These are phyloP conservation scores for Candida patagonica DNA, from an alignment of 805 yeast genomes.

Conservation along the genomic window DNA sequence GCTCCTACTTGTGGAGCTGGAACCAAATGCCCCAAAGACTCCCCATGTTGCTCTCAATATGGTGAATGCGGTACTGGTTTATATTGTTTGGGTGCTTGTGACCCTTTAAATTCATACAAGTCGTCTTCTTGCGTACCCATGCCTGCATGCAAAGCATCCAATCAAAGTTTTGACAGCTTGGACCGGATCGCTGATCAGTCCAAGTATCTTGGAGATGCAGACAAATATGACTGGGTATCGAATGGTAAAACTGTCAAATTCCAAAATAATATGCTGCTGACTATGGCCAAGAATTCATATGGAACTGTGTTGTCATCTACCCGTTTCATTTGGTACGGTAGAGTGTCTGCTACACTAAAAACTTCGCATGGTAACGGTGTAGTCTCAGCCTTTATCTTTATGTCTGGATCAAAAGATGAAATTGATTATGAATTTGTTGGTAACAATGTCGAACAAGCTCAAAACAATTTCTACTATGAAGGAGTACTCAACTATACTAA, in stretches of 20 bases:
- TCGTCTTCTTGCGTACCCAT: conserved; percentile 71
- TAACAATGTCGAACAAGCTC: conserved; percentile 51
- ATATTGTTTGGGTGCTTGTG: conserved; percentile 81
- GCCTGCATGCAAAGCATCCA: conserved; percentile 55
- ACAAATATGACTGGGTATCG: conserved; percentile 61
- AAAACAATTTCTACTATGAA: conserved; percentile 73
- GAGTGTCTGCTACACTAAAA: conserved; percentile 57
- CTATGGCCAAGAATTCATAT: conserved; percentile 69
- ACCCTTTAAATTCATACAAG: conserved; percentile 58
- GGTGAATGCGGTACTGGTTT: conserved; percentile 76
- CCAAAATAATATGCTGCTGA: conserved; percentile 51
- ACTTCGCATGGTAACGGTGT: conserved; percentile 75
- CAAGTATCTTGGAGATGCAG: conserved; percentile 64
- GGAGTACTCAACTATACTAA: conserved; percentile 66
- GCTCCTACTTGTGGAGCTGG: conserved; percentile 39
- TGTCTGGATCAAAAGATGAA: conserved; percentile 83
- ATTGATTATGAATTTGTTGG: conserved; percentile 85
- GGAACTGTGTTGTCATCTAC: conserved; percentile 81
- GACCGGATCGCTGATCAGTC: conserved; percentile 29
- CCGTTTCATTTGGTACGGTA: conserved; percentile 81
- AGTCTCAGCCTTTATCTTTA: conserved; percentile 70
- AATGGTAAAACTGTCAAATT: conserved; percentile 40
- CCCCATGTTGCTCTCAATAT: conserved; percentile 81
- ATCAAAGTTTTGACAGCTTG: conserved; percentile 22
- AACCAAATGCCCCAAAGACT: conserved; percentile 56